A percentile compares a stretch with the other conserved stretches of the same genome.
These are phyloP conservation scores for Pyrus communis DNA, from an alignment of 306 rosid species.

Conservation along the genomic window DNA sequence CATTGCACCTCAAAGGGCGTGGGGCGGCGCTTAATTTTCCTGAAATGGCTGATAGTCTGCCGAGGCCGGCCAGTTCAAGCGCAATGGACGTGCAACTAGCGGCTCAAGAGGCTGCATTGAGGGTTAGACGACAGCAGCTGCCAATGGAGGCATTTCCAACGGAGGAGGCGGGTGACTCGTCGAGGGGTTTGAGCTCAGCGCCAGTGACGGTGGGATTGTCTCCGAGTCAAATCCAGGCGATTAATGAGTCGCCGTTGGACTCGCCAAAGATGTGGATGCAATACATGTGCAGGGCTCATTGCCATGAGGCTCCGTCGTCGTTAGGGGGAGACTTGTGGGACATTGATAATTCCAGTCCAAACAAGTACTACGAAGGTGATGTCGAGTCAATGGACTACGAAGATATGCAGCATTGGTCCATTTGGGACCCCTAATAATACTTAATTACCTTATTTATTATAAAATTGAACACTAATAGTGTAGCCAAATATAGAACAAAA, in stretches of 20 bases:
- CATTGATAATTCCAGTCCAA: not conserved
- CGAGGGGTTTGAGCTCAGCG: not conserved
- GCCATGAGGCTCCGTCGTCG: not conserved
- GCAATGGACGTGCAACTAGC: constrained; percentile 57
- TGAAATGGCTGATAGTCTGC: constrained; percentile 34
- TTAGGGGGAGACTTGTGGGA: not conserved
- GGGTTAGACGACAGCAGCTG: constrained; percentile 4
- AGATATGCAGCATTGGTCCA: not conserved
- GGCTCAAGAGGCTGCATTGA: constrained; percentile 72
- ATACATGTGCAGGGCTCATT: not conserved
- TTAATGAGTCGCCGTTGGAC: constrained; percentile 78
- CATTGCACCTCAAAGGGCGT: constrained; percentile 54
- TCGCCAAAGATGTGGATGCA: constrained; percentile 92
- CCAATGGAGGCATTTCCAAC: not conserved
- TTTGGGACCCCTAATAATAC: not conserved
- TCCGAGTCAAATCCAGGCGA: constrained; percentile 70
- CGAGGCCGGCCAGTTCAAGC: constrained; percentile 41
- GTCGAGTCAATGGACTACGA: not conserved
- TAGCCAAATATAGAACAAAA: not conserved
- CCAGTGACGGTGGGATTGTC: constrained; percentile 57
- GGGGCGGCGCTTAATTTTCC: constrained; percentile 65
- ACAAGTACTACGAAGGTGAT: not conserved
- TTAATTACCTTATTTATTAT: not conserved
- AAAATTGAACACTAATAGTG: not conserved
- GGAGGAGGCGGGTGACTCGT: not conserved